Conservation (phyloP, 345 rosid species). For the Hibiscus mutabilis region DNA sequence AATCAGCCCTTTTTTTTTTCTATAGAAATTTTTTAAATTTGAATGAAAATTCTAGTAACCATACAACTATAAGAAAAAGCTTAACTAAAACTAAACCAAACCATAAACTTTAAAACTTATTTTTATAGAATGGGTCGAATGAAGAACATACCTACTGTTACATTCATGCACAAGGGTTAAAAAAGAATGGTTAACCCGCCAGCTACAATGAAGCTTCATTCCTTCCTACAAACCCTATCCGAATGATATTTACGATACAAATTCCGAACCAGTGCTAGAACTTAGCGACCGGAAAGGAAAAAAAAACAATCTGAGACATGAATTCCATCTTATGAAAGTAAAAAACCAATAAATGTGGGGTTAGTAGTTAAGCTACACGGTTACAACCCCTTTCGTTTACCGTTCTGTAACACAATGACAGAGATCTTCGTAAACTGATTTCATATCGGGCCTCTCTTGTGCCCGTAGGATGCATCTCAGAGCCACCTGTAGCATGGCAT, state of each 20-base stretch:
- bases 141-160: background rate
- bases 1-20: no score
- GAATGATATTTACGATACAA: background rate
- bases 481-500: conserved; percentile 54
- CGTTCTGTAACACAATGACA: conserved; percentile 19
- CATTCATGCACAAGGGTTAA: background rate
- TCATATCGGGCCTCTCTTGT: conserved; percentile 77
- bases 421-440: conserved; percentile 55
- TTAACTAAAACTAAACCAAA: no score
- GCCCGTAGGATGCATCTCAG: conserved; percentile 67
- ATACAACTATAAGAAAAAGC: no score
- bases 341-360: conserved; percentile 10
- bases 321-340: background rate
- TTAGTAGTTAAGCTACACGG: conserved; percentile 14
- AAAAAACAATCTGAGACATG: no score
- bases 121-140: no score
- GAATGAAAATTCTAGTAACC: no score
- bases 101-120: no score
- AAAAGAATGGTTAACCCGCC: conserved; percentile 11
- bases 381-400: conserved; percentile 13
- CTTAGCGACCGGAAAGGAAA: background rate
- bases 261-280: background rate
- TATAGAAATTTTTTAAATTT: no score
- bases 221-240: background rate
- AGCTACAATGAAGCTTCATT: background rate